Evolutionary conservation across 2,329 filamentous ascomycete genomes (phyloP), one percentile per base, ranked within the genome.

Genomic region (Pyrenophora tritici-repentis): DNA sequence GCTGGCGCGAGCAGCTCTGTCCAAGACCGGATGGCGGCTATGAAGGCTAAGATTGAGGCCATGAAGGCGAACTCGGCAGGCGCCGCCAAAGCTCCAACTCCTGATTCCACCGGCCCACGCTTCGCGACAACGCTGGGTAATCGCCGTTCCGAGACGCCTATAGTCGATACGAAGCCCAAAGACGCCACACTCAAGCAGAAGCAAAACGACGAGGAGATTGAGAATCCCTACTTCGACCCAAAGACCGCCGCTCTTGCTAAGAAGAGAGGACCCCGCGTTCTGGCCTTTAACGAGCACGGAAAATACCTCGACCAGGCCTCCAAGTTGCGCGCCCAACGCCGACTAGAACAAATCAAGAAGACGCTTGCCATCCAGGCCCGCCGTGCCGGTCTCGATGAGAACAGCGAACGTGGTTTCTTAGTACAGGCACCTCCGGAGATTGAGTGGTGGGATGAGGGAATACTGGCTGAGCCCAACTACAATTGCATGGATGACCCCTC

Each of bases 251-350:
- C 42, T n/a, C 47, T 53, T 39, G 80, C 81, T 59, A 77, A 78
- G 67, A 76, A 56, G 79, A 73, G 66, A 79, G 82, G 32, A 83
- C 83, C 90, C 9, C 86, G 90, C 53, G 86, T 90, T 58, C 81
- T 99, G 14, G 78, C 91, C 10, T 97, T 99, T 79, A 96, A 97
- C 65, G 87, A 92, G 63, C 95, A 96, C 73, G 94, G 94, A 45
- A 97, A 97, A 81, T 97, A 96, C 68, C 96, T 97, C 53, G 88
- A 91, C 58, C 93, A 97, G 75, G 94, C 90, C 6, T 93, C 90
- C 71, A 92, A 92, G 49, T 78, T 97, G 44, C 87, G 94, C 56
- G 85, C 91, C 53, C 92, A 97, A 75, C 91, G 88, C 35, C 88
- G 89, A 42, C 80, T 99, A 22, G 95, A 99, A 78, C 88, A 88